Evolutionary conservation across 1,284 basidiomycete genomes (phyloP).

Genomic region (Vanrija humicola): DNA sequence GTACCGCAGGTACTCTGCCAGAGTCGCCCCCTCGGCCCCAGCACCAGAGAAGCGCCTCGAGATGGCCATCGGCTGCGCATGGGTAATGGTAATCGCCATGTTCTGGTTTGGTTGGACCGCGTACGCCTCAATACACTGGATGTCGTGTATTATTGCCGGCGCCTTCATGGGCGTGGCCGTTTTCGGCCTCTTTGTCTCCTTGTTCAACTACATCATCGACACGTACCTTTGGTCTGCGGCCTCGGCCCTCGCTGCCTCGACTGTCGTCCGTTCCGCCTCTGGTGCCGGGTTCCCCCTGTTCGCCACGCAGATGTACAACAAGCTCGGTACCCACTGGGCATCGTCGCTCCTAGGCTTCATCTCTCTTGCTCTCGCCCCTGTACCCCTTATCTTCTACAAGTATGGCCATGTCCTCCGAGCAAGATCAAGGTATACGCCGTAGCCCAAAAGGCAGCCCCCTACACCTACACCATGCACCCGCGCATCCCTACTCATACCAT

Average conservation of each 20-base stretch:
- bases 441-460: background rate
- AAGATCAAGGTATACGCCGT: slow-evolving; percentile 44
- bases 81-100: slow-evolving; percentile 45
- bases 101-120: slow-evolving; percentile 52
- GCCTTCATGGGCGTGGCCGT: slow-evolving; percentile 47
- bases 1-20: slow-evolving; percentile 28
- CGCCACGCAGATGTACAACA: slow-evolving; percentile 53
- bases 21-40: slow-evolving; percentile 24
- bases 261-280: slow-evolving; percentile 52
- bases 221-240: slow-evolving; percentile 54
- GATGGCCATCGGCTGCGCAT: slow-evolving; percentile 47
- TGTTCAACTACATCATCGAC: slow-evolving; percentile 54
- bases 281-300: slow-evolving; percentile 54
- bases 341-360: slow-evolving; percentile 44
- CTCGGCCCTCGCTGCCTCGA: slow-evolving; percentile 53
- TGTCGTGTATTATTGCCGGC: slow-evolving; percentile 50
- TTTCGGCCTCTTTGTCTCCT: slow-evolving; percentile 58
- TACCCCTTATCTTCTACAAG: slow-evolving; percentile 49
- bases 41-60: slow-evolving; percentile 41
- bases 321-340: slow-evolving; percentile 48
- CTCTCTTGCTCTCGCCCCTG: slow-evolving; percentile 43
- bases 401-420: slow-evolving; percentile 51
- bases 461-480: background rate
- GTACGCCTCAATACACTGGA: slow-evolving; percentile 49
- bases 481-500: background rate